Evolutionary conservation across 2,329 filamentous ascomycete genomes (phyloP).

Genomic region (Coleophoma crateriformis): DNA sequence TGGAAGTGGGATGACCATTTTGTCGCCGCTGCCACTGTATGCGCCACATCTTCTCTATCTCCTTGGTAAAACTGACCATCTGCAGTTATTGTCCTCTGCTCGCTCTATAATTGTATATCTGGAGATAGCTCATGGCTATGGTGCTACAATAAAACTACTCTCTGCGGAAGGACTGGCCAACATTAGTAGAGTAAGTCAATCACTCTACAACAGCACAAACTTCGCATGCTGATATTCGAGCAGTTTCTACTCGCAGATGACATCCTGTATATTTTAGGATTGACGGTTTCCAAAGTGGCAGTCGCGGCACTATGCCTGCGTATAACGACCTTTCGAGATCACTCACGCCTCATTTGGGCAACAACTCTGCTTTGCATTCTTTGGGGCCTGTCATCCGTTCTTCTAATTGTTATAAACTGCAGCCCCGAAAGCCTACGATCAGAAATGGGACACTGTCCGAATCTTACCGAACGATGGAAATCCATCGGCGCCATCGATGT

Average conservation of each 20-base stretch:
- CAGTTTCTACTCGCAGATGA: background rate
- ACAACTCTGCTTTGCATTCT: background rate
- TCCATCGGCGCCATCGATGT: background rate
- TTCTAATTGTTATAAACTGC: background rate
- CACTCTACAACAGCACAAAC: too few species aligned
- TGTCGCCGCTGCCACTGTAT: conserved; percentile 1
- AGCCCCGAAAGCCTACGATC: background rate
- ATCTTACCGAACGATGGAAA: background rate
- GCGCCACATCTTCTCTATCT: background rate
- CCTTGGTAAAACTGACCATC: too few species aligned
- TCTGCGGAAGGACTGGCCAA: too few species aligned
- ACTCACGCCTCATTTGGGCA: background rate
- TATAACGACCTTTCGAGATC: background rate
- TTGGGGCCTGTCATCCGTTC: background rate
- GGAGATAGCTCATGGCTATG: background rate
- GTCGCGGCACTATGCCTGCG: background rate
- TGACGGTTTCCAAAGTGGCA: background rate
- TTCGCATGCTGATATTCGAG: too few species aligned
- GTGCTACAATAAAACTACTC: background rate
- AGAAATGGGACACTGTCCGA: background rate
- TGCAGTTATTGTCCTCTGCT: background rate
- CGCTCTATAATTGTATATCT: background rate
- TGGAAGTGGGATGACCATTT: conserved; percentile 2
- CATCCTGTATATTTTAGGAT: background rate
- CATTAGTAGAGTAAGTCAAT: too few species aligned